A percentile compares a stretch with the other conserved stretches of the same genome.
Conservation (phyloP, 495 filamentous ascomycete species). For the Penicillium bovifimosum region DNA sequence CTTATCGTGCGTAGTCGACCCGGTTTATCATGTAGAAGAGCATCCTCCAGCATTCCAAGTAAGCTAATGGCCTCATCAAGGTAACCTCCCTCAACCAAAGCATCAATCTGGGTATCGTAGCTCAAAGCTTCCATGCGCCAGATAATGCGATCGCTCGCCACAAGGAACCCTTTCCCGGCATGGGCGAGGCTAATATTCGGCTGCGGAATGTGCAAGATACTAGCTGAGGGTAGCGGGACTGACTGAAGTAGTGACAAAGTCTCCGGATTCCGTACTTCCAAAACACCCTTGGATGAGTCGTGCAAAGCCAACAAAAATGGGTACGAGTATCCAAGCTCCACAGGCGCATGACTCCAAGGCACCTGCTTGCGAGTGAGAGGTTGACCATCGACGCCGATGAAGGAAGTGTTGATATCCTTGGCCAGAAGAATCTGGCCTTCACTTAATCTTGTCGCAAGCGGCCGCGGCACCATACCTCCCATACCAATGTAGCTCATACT, state of each 20-base stretch:
- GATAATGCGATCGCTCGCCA: conserved; percentile 78
- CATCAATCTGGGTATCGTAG: conserved; percentile 86
- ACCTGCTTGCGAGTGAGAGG: conserved; percentile 80
- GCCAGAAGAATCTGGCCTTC: conserved; percentile 83
- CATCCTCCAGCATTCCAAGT: conserved; percentile 84
- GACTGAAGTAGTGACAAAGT: conserved; percentile 83
- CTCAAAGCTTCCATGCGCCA: conserved; percentile 95
- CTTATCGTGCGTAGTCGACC: conserved; percentile 75
- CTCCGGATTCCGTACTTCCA: conserved; percentile 91
- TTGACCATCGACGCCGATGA: conserved; percentile 78
- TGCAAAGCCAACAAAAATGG: conserved; percentile 90
- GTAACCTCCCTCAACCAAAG: conserved; percentile 67
- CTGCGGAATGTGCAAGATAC: conserved; percentile 83
- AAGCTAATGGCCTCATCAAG: conserved; percentile 93
- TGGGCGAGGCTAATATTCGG: conserved; percentile 89
- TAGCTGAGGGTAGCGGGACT: conserved; percentile 72
- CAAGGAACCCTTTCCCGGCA: conserved; percentile 89
- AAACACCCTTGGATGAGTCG: conserved; percentile 70
- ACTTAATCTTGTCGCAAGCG: conserved; percentile 72
- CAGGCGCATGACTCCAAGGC: conserved; percentile 83
- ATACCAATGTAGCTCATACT: conserved; percentile 96
- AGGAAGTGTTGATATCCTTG: conserved; percentile 93
- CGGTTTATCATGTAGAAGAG: conserved; percentile 76
- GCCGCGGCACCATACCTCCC: conserved; percentile 83
- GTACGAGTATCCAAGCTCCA: conserved; percentile 89